Base-by-base conservation (phyloP, 2,329 filamentous ascomycete species). In the Knoxdaviesia capensis region DNA sequence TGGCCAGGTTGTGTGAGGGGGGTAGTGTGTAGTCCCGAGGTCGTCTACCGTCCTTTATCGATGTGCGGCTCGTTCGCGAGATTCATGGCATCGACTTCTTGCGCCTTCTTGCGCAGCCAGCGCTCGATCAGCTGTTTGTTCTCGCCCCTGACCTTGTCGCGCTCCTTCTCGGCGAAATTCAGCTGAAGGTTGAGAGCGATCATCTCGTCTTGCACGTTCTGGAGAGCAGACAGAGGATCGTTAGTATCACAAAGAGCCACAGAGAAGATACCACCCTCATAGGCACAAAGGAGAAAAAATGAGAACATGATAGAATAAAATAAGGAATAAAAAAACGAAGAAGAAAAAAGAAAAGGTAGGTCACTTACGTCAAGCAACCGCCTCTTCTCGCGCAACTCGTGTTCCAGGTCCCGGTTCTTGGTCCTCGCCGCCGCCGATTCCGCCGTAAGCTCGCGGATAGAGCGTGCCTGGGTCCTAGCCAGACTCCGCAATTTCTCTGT, bases 191-290 rank as follows among this genome's bases (percentile, higher is more conserved):
- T 87, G 39, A 94, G 62, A 1, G 84, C 79, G 41, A 93, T 77
- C 59, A 94, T 78, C 58, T 98, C 90, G 59, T 94, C 87, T 61
- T 96, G 88, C 42, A 94, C 78, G 52, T 88, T 73, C 71, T 80
- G 51, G 38, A 20, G 20, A 20, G 20, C 20, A 20, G 20, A 20
- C 20, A 20, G 20, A 20, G 20, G 20, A 20, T 3, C 2, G 20
- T 20, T 20, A 20, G 20, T 20, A 20, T 20, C 20, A 20, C 20
- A 20, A 20, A 20, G 2, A 20, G 20, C 20, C 20, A 20, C 20
- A 20, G 20, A 20, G 20, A 20, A 20, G 20, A 20, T 20, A 20
- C 20, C 20, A 20, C 20, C 20, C 20, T 20, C 20, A 20, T 20
- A 20, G 20, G 20, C 20, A 20, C 20, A 20, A 20, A 20, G 3